Percentiles rank a stretch among this genome's conserved stretches.
Evolutionary conservation across 768 basidiomycete genomes (phyloP).

Genomic region (Mycena polygramma): DNA sequence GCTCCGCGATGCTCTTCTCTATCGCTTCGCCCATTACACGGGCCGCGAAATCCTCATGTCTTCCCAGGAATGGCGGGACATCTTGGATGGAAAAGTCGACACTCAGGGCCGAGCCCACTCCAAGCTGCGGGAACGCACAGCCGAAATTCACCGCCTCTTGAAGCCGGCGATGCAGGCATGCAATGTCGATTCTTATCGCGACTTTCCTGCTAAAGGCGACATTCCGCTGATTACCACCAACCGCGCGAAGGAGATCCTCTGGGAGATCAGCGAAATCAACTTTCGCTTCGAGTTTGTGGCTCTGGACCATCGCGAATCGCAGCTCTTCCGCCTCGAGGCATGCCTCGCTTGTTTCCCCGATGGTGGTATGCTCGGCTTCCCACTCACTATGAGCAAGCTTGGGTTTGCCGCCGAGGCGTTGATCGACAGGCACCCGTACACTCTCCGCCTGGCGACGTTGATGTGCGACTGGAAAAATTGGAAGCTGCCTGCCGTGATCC

Average conservation of each 20-base stretch:
- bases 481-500: not conserved
- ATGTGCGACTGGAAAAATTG: not conserved
- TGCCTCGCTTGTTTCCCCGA: not conserved
- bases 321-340: not conserved
- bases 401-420: not conserved
- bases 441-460: not conserved
- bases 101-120: not conserved
- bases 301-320: constrained; percentile 32
- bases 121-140: not conserved
- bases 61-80: not conserved
- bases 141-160: not conserved
- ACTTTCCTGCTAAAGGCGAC: not conserved
- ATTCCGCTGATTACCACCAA: not conserved
- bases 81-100: not conserved
- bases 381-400: not conserved
- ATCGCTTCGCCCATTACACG: not conserved
- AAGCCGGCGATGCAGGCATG: not conserved
- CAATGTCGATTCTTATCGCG: not conserved
- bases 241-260: constrained; percentile 34
- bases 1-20: not conserved
- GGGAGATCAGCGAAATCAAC: constrained; percentile 38
- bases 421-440: not conserved
- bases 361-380: not conserved
- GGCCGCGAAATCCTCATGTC: not conserved
- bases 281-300: constrained; percentile 40